A percentile compares a stretch with the other conserved stretches of the same genome.
Conservation (phyloP, 2,329 filamentous ascomycete genomes). For the Cadophora luteo-olivacea region DNA sequence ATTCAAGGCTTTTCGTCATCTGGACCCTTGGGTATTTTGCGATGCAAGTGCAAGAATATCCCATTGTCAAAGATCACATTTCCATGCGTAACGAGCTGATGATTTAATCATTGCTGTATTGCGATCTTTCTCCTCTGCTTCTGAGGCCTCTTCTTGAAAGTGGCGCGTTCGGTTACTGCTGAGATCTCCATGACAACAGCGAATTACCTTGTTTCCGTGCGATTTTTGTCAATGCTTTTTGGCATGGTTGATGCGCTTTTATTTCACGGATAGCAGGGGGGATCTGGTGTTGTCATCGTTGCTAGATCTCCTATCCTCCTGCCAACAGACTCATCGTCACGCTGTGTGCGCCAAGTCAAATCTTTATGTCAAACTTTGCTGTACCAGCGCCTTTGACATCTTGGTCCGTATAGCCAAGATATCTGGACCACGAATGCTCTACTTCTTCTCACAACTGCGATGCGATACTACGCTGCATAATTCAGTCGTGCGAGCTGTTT, state of each 20-base stretch:
- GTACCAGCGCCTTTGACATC: too few relatives aligned
- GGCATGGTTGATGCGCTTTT: not conserved
- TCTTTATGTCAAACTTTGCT: too few relatives aligned
- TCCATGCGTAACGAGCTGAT: not conserved
- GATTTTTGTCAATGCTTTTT: slow-evolving; percentile 6
- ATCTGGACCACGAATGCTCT: too few relatives aligned
- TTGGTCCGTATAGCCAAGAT: too few relatives aligned
- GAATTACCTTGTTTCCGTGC: not conserved
- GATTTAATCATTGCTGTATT: not conserved
- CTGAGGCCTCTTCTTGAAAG: not conserved
- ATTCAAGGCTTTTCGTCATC: not conserved
- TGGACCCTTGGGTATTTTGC: not conserved
- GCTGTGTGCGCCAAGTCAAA: not conserved
- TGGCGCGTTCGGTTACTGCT: not conserved
- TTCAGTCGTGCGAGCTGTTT: too few relatives aligned
- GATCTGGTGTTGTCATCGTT: not conserved
- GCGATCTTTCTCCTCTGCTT: not conserved
- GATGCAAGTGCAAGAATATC: not conserved
- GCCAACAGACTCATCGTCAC: slow-evolving; percentile 1
- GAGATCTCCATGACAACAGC: not conserved
- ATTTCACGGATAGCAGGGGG: not conserved
- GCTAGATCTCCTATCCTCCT: not conserved
- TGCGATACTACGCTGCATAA: too few relatives aligned
- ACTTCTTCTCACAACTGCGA: too few relatives aligned
- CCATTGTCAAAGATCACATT: not conserved